phyloP scores from a whole-genome alignment of 179 eudicot species.

The Spergularia azorica region DNA sequence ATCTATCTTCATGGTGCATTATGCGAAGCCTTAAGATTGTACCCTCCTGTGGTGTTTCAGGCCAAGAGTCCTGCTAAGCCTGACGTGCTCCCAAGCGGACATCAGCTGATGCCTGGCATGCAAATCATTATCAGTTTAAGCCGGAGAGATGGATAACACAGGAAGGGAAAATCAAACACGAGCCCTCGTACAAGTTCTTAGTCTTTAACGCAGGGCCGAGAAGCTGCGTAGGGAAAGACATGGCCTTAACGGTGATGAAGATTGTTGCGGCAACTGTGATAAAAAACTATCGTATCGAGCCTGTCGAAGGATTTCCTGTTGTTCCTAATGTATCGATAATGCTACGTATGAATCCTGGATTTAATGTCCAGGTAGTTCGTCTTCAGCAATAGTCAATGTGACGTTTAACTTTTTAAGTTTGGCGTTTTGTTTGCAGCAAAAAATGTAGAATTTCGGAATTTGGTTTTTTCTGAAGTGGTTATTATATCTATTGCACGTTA shows the following conservation, averaged over 20 bases:
- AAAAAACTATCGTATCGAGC: constrained; percentile 34
- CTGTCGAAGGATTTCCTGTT: constrained; percentile 17
- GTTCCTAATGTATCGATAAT: constrained; percentile 28
- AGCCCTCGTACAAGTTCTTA: constrained; percentile 49
- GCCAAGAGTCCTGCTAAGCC: constrained; percentile 31
- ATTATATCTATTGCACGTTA: too few species aligned
- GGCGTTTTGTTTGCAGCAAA: too few species aligned
- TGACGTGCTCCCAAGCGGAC: constrained; percentile 49
- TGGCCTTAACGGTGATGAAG: constrained; percentile 46
- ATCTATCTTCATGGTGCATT: constrained; percentile 48
- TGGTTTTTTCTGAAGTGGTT: too few species aligned
- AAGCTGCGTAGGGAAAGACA: constrained; percentile 44
- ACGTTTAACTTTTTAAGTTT: too few species aligned
- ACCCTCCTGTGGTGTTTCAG: constrained; percentile 47
- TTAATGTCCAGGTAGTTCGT: constrained; percentile 24
- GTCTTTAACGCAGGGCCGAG: constrained; percentile 57
- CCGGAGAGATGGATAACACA: constrained; percentile 56
- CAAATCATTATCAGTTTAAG: constrained; percentile 43
- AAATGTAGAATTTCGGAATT: too few species aligned
- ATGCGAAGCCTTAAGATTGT: constrained; percentile 44
- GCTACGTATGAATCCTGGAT: constrained; percentile 29
- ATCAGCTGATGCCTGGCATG: constrained; percentile 32
- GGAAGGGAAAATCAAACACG: constrained; percentile 36
- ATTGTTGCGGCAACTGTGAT: constrained; percentile 38
- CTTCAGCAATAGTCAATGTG: neutral